These are phyloP conservation scores for Suillus plorans DNA, from an alignment of 768 basidiomycete species.

Conservation along the genomic window DNA sequence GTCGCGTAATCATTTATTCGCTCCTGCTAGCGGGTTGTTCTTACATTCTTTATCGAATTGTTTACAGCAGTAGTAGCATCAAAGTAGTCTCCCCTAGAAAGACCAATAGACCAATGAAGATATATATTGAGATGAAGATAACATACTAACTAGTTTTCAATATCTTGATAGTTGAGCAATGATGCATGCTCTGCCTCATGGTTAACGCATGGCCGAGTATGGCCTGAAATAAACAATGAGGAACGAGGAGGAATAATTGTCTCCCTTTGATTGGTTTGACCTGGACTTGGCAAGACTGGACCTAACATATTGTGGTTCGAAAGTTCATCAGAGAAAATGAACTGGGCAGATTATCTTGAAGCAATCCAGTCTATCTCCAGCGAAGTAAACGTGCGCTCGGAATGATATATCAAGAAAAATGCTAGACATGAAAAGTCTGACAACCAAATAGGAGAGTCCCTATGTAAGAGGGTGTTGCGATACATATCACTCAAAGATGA, in stretches of 20 bases:
- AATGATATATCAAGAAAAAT: neutral
- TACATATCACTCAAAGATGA: constrained; percentile 2
- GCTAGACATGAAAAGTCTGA: neutral
- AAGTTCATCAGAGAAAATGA: neutral
- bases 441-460: neutral
- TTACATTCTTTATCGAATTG: neutral
- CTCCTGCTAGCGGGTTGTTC: neutral
- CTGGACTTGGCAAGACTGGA: neutral
- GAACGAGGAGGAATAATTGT: neutral
- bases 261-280: neutral
- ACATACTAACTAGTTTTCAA: neutral
- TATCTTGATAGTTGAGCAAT: neutral
- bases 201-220: neutral
- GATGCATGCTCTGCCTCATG: neutral
- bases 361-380: neutral
- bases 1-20: too few species aligned
- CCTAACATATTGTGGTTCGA: neutral
- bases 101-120: neutral
- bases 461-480: neutral
- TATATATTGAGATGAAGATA: neutral
- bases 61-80: neutral
- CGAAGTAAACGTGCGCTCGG: neutral
- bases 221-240: neutral
- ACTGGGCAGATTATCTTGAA: neutral
- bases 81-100: neutral